A percentile compares a stretch with the other conserved stretches of the same genome.
Evolutionary conservation across 768 basidiomycete species (phyloP).

Genomic region (Boletus speciosus): DNA sequence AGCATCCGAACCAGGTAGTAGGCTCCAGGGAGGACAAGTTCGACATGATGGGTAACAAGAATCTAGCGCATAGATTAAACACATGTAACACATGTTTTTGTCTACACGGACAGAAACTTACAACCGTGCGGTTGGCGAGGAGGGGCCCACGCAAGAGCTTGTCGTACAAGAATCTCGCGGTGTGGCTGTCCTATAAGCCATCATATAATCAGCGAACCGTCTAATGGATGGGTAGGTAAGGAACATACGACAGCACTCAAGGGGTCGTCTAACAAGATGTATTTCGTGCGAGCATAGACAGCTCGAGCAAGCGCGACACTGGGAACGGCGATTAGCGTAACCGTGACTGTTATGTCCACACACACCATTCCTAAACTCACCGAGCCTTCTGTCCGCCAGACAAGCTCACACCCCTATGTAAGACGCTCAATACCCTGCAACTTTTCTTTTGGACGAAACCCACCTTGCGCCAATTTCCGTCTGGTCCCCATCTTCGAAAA

Average conservation of each 20-base stretch:
- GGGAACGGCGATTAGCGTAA: slow-evolving; percentile 2
- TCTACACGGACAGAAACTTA: slow-evolving; percentile 26
- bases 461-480: slow-evolving; percentile 80
- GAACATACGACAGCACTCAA: slow-evolving; percentile 72
- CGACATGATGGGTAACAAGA: slow-evolving; percentile 81
- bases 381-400: slow-evolving; percentile 83
- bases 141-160: slow-evolving; percentile 65
- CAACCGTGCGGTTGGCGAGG: slow-evolving; percentile 63
- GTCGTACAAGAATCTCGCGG: slow-evolving; percentile 59
- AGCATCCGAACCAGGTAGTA: slow-evolving; percentile 75
- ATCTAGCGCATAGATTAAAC: slow-evolving; percentile 35
- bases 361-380: slow-evolving; percentile 34
- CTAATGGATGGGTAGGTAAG: not conserved
- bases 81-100: not conserved
- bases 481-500: slow-evolving; percentile 81
- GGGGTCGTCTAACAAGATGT: slow-evolving; percentile 77
- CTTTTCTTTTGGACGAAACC: not conserved
- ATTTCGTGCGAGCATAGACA: slow-evolving; percentile 68
- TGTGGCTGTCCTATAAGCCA: slow-evolving; percentile 57
- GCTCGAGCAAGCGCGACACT: slow-evolving; percentile 82
- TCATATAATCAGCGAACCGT: not conserved
- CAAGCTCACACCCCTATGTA: slow-evolving; percentile 60
- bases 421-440: not conserved
- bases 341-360: not conserved
- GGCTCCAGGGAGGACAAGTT: slow-evolving; percentile 72